These are phyloP conservation scores for Zygoascus bituminiphila DNA, from an alignment of 805 yeast species.

Conservation along the genomic window DNA sequence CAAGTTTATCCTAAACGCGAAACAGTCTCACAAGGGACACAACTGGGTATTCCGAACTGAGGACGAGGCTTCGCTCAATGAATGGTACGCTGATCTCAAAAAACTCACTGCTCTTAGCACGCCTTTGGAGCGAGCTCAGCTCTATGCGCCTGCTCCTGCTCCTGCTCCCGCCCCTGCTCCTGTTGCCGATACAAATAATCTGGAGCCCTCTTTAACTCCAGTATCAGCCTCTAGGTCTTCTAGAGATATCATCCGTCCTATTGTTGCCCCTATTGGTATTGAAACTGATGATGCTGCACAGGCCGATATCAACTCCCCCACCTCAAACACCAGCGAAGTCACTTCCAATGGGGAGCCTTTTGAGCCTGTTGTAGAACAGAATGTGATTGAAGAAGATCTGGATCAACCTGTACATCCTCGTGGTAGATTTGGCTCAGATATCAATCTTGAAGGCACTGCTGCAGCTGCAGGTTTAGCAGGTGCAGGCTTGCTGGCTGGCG, in stretches of 20 bases:
- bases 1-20: constrained; percentile 74
- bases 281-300: not conserved
- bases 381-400: constrained; percentile 1
- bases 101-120: constrained; percentile 53
- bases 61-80: constrained; percentile 66
- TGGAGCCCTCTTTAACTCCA: constrained; percentile 3
- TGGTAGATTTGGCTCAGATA: constrained; percentile 20
- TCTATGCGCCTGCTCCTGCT: constrained; percentile 5
- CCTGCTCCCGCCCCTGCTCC: constrained; percentile 8
- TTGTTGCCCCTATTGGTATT: constrained; percentile 1
- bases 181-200: not conserved
- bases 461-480: constrained; percentile 11
- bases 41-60: constrained; percentile 95
- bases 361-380: constrained; percentile 6
- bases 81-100: constrained; percentile 77
- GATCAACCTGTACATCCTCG: constrained; percentile 8
- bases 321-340: constrained; percentile 20
- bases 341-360: constrained; percentile 23
- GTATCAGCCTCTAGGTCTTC: constrained; percentile 1
- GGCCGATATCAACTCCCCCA: constrained; percentile 12
- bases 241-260: not conserved
- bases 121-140: constrained; percentile 33
- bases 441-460: constrained; percentile 14
- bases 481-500: constrained; percentile 5
- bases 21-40: constrained; percentile 73